Base-by-base conservation (phyloP, 768 basidiomycete species). In the Termitomyces sp. region DNA sequence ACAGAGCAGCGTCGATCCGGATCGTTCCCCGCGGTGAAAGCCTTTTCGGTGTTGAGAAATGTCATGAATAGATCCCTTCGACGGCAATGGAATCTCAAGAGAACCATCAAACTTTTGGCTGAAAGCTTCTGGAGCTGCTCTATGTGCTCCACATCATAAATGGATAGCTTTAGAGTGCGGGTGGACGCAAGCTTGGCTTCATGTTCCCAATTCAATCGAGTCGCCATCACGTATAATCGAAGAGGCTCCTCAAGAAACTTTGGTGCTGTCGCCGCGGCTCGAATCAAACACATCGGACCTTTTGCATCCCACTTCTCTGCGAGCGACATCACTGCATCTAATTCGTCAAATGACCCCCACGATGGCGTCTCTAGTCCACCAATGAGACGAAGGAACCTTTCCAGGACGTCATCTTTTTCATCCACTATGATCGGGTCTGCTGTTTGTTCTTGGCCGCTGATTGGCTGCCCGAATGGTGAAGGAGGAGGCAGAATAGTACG, bases 271-370 rank as follows among this genome's bases (percentile, higher is more conserved):
- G 79, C 70, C 12, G 72, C 71, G 7, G 73, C 64, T 4, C 80
- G 77, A 16, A 81, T 66, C 58, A 75, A 57, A 31, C 76, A 76
- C 6, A 79, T 62, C 2, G 77, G 76, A 8, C 77, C 77, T 6
- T 73, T 73, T 20, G 78, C 70, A 39, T 79, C 75, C 73, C 78
- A 81, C 57, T 74, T 73, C 60, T 79, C 75, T 7, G 76, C 77
- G 13, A 79, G 75, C 15, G 69, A 57, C 1, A 77, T 64, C 4
- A 75, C 70, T n/a, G 65, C 64, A 48, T 76, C 73, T 18, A 75
- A 58, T 54, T 77, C 70, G 57, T 77, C 74, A 55, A 77, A 73
- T 0, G 75, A 73, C 34, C 72, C 65, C 72, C 76, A 78, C 24
- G 61, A 60, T 13, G 73, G 73, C 9, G 74, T 73, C 46, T 73